These are phyloP conservation scores for Fonsecaea erecta DNA, from an alignment of 2,329 filamentous ascomycete species.

Conservation along the genomic window DNA sequence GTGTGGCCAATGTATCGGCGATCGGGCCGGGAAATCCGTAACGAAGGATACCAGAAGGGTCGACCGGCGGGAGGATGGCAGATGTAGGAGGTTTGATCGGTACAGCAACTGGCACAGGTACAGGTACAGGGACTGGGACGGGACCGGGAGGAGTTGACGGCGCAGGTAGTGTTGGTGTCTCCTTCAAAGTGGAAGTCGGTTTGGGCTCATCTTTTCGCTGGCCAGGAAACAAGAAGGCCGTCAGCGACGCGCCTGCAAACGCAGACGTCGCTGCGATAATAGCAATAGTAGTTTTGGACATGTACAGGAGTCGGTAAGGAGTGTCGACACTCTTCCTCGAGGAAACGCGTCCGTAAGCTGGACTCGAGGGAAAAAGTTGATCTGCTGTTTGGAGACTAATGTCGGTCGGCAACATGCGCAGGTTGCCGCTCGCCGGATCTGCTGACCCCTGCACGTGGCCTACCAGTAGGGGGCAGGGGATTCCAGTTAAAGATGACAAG, in stretches of 20 bases:
- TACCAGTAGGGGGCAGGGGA: no score
- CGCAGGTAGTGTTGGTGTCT: slow-evolving; percentile 44
- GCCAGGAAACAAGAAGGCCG: slow-evolving; percentile 68
- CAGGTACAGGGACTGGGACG: slow-evolving; percentile 38
- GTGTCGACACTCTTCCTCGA: neutral
- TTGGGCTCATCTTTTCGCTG: slow-evolving; percentile 46
- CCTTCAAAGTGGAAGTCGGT: slow-evolving; percentile 43
- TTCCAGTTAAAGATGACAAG: slow-evolving; percentile 14
- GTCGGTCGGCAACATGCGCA: slow-evolving; percentile 12
- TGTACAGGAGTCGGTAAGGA: slow-evolving; percentile 43
- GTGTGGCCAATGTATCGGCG: slow-evolving; percentile 75
- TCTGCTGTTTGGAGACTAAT: neutral
- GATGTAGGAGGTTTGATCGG: slow-evolving; percentile 20
- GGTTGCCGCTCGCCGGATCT: neutral
- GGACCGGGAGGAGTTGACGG: slow-evolving; percentile 40
- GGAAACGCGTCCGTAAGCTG: slow-evolving; percentile 3
- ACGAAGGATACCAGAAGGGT: slow-evolving; percentile 77
- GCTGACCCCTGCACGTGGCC: neutral
- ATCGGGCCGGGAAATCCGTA: slow-evolving; percentile 93
- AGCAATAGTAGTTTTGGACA: slow-evolving; percentile 79
- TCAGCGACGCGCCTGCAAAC: slow-evolving; percentile 75
- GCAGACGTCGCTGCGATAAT: slow-evolving; percentile 77
- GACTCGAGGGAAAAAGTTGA: neutral
- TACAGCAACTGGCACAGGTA: slow-evolving; percentile 39
- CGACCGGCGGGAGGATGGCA: slow-evolving; percentile 59